Evolutionary conservation across 371 early-diverging fungal genomes (phyloP), one percentile per base, ranked within the genome.

Genomic region (Mortierella sp.): DNA sequence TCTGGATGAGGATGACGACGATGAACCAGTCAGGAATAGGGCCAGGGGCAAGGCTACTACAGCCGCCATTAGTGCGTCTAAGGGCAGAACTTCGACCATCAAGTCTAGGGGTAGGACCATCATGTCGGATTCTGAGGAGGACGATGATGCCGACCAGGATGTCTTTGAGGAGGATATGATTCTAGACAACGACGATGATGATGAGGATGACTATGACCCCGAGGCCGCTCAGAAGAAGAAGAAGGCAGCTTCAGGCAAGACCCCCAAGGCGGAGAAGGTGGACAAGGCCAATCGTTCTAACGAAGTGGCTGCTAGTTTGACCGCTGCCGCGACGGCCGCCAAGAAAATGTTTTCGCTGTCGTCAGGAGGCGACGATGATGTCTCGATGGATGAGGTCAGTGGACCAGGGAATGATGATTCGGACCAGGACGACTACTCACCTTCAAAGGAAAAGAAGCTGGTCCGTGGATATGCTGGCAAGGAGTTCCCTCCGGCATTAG

Each of bases 311-410:
- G 28, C 52, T 9, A 78, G 78, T 44, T 78, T 72, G 28, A 75
- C 78, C 19, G 70, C 75, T 0, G 82, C 82, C 7, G 74, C 70
- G 8, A 63, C 58, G 58, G 82, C 82, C 8, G 79, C 78, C 71
- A 84, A 84, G 70, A 84, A 84, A 72, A 76, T 81, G 81, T 84
- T 84, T 47, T 80, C 81, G 24, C 45, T 84, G 71, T 70, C 79
- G 65, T 42, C 28, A 7, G 78, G 65, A 7, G 78, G 65, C 5
- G 75, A 76, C 42, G 73, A 75, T 11, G 75, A 76, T 60, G 72
- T 44, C 5, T 72, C 58, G 31, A 68, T 73, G 52, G 76, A 73
- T 11, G 79, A 71, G 19, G 65, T 38, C 19, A 16, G 34, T 24
- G 73, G 60, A 60, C 13, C 14, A 6, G 60, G 60, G 14, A 31